Percentiles rank a stretch among this genome's conserved stretches.
Conservation (phyloP, 441 rosid genomes). For the Biscutella auriculata region DNA sequence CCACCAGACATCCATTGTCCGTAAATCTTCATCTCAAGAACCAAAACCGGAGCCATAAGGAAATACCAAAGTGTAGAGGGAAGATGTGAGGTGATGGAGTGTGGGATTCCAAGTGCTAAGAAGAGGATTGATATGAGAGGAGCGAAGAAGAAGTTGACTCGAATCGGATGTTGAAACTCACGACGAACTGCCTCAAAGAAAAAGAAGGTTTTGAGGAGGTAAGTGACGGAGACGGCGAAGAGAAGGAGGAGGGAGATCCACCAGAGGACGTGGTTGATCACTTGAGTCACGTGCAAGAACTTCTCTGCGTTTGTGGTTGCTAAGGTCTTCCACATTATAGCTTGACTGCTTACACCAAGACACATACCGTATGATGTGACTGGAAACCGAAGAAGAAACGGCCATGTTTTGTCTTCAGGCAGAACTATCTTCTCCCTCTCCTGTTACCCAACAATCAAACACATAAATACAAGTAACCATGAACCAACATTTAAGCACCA, state of each 20-base stretch:
- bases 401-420: constrained; percentile 72
- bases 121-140: constrained; percentile 77
- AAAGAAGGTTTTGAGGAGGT: constrained; percentile 45
- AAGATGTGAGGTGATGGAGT: constrained; percentile 35
- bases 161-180: constrained; percentile 64
- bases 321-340: constrained; percentile 71
- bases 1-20: constrained; percentile 94
- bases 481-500: neutral
- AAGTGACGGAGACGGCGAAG: constrained; percentile 28
- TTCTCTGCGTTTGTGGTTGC: constrained; percentile 49
- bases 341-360: constrained; percentile 83
- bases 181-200: constrained; percentile 85
- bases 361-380: constrained; percentile 79
- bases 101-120: constrained; percentile 67
- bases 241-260: constrained; percentile 46
- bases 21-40: constrained; percentile 80
- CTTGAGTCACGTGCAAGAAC: constrained; percentile 47
- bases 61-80: constrained; percentile 66
- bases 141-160: constrained; percentile 88
- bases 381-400: constrained; percentile 69
- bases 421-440: constrained; percentile 58
- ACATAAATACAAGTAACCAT: neutral
- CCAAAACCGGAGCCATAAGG: constrained; percentile 61
- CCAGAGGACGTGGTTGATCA: constrained; percentile 53
- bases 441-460: constrained; percentile 20